These are phyloP conservation scores for Holtermannia corniformis DNA, from an alignment of 768 basidiomycete species.

Conservation along the genomic window DNA sequence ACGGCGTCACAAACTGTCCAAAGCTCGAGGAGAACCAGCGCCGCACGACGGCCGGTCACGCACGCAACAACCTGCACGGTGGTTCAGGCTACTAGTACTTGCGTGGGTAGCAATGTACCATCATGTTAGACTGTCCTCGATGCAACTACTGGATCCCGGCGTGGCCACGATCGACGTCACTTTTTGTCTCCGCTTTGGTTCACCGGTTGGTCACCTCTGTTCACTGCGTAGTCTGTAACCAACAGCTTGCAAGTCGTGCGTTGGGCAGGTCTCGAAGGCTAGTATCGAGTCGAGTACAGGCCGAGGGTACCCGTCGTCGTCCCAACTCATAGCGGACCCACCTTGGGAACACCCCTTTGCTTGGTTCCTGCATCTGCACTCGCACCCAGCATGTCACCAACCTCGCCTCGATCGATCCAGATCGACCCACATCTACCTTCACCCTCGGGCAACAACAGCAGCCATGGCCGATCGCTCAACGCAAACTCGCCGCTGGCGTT, in stretches of 20 bases:
- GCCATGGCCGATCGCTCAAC: slow-evolving; percentile 5
- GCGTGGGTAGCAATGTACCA: slow-evolving; percentile 1
- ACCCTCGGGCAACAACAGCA: slow-evolving; percentile 1
- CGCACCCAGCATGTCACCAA: slow-evolving; percentile 19
- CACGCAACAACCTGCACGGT: slow-evolving; percentile 54
- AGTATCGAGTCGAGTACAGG: too few species aligned
- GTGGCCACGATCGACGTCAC: too few species aligned
- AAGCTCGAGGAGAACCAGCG: slow-evolving; percentile 90
- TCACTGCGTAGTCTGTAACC: too few species aligned
- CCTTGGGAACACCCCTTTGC: too few species aligned
- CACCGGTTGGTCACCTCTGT: too few species aligned
- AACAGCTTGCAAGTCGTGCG: too few species aligned
- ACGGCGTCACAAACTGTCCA: slow-evolving; percentile 87
- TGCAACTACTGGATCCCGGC: too few species aligned
- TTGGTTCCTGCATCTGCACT: too few species aligned
- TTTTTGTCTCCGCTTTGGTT: not conserved
- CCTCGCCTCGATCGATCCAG: slow-evolving; percentile 31
- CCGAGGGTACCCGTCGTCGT: too few species aligned
- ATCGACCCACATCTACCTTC: slow-evolving; percentile 24
- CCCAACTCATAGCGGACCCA: too few species aligned
- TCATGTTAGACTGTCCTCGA: slow-evolving; percentile 7
- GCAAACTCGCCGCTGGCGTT: slow-evolving; percentile 12
- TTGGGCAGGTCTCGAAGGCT: too few species aligned
- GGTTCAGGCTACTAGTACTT: slow-evolving; percentile 42
- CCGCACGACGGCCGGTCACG: slow-evolving; percentile 78